Percentiles rank a stretch among this genome's conserved stretches.
phyloP scores from a whole-genome alignment of 768 basidiomycete species.

The Kwoniella sp. region DNA sequence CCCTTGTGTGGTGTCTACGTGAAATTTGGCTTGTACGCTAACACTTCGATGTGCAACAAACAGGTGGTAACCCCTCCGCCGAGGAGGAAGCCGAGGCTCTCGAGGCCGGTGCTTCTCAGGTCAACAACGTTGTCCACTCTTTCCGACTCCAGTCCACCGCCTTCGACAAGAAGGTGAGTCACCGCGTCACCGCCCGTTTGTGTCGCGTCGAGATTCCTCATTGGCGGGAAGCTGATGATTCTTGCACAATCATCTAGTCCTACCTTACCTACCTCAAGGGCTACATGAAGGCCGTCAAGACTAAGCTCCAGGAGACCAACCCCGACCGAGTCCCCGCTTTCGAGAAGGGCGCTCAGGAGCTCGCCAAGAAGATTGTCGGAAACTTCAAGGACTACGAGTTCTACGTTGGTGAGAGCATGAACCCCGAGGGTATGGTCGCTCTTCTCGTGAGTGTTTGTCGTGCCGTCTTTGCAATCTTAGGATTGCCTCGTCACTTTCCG shows the following conservation, averaged over 20 bases:
- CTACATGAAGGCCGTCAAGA: constrained; percentile 93
- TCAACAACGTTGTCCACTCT: constrained; percentile 90
- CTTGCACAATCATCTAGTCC: constrained; percentile 43
- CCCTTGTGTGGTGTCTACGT: too few relatives aligned
- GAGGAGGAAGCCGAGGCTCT: constrained; percentile 81
- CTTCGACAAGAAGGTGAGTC: constrained; percentile 84
- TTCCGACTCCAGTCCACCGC: constrained; percentile 79
- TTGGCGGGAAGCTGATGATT: too few relatives aligned
- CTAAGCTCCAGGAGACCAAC: constrained; percentile 61
- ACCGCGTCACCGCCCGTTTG: too few relatives aligned
- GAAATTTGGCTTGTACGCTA: too few relatives aligned
- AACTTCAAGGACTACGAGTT: constrained; percentile 96
- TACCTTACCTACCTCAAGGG: constrained; percentile 82
- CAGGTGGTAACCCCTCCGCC: constrained; percentile 88
- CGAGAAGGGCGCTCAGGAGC: constrained; percentile 74
- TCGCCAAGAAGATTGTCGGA: constrained; percentile 82
- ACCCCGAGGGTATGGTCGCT: constrained; percentile 89
- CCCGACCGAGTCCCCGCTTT: constrained; percentile 72
- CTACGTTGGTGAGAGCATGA: constrained; percentile 60
- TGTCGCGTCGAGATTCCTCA: background rate
- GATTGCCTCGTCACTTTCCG: too few relatives aligned
- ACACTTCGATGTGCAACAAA: background rate
- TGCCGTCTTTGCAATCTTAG: background rate
- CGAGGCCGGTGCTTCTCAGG: constrained; percentile 71
- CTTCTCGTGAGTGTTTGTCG: constrained; percentile 63